Evolutionary conservation across 495 filamentous ascomycete genomes (phyloP), one percentile per base, ranked within the genome.

Genomic region (Aspergillus ostianus): DNA sequence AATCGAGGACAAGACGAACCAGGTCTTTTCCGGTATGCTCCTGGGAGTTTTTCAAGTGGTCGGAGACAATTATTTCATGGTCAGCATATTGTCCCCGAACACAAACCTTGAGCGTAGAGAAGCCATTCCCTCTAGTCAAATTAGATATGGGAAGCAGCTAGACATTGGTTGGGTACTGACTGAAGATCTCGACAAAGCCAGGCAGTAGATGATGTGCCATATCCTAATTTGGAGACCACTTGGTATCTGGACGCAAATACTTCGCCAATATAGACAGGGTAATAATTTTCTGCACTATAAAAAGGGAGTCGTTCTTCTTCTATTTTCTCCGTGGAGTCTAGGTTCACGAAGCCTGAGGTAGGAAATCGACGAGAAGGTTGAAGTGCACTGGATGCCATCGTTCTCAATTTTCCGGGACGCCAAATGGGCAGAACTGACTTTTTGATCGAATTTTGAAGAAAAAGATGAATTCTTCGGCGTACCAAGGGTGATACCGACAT

Each of bases 161-260:
- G 15, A 45, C 23, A 49, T 32, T 30, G 13, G n/a, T 30, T 12
- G 32, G 47, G 51, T 59, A 67, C 73, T 60, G 67, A 71, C 73
- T 62, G 47, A 51, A 81, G 64, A 66, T 81, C 77, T 13, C 73
- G 72, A 51, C 73, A 76, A 32, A 83, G 70, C 78, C 78, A 82
- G 10, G 73, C 79, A 2, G 81, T 83, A 18, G 80, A 83, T 32
- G 63, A 68, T 7, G 76, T 65, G 41, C 81, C 80, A 60, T 72
- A 82, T 19, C 81, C 81, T 27, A 82, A 73, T 64, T 84, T 84
- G 8, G 73, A 74, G 21, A 83, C 65, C 51, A 82, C 70, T 59
- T 81, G 75, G 61, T 83, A 84, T 41, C 68, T 72, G 29, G 72
- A 72, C 20, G 62, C 57, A 53, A 78, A 65, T 18, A 80, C 65